Conservation (phyloP, 139 green algal species). For the Diplosphaera chodatii region DNA sequence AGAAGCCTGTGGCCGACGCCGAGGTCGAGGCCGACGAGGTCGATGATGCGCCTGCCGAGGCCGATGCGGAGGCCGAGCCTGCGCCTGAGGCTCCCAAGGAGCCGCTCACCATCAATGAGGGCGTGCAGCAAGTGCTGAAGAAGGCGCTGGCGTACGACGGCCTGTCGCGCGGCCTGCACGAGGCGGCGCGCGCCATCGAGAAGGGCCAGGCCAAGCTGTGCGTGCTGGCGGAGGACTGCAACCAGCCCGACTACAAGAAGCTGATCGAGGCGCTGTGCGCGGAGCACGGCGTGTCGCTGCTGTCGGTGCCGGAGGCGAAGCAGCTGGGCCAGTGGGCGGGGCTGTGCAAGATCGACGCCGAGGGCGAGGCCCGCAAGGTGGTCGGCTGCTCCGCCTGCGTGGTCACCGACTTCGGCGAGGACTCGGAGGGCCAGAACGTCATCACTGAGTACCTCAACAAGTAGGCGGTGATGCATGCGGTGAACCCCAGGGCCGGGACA, state of each 20-base stretch:
- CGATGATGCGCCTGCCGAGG: no score
- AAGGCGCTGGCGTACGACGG: no score
- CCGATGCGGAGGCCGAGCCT: background rate
- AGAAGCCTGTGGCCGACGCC: background rate
- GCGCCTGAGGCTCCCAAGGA: background rate
- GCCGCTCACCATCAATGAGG: conserved; percentile 1
- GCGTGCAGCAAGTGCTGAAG: conserved; percentile 7
- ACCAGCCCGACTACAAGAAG: conserved; percentile 99
- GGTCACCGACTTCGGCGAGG: conserved; percentile 43
- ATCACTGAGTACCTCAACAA: conserved; percentile 52
- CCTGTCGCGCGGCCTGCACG: conserved; percentile 76
- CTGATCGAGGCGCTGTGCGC: conserved; percentile 97
- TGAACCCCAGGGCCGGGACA: no score
- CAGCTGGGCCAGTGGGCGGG: conserved; percentile 88
- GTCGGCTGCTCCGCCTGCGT: no score
- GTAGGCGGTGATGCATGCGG: background rate
- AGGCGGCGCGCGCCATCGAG: conserved; percentile 75
- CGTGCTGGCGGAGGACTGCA: conserved; percentile 97
- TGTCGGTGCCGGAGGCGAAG: conserved; percentile 86
- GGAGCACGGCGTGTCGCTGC: conserved; percentile 95
- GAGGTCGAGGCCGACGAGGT: background rate
- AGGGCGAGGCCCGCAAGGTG: conserved; percentile 95
- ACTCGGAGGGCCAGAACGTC: conserved; percentile 48
- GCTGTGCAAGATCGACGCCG: conserved; percentile 98
- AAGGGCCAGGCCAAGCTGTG: conserved; percentile 84